Evolutionary conservation across 2,329 filamentous ascomycete genomes (phyloP).

Genomic region (Stachybotrys echinatus): DNA sequence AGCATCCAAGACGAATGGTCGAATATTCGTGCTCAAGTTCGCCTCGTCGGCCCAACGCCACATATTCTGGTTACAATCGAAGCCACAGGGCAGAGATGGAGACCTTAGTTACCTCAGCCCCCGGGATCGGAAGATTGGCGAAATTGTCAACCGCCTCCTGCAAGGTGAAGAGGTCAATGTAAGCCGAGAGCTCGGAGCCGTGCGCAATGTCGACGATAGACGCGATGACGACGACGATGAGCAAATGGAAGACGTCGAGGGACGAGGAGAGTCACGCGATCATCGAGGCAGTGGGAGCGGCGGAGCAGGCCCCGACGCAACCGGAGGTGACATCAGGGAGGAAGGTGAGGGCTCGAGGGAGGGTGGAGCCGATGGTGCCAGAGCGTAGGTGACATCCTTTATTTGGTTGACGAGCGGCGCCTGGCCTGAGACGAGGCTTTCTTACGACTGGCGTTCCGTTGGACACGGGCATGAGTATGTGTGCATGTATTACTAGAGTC

Average conservation of each 20-base stretch:
- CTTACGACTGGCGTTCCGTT: background rate
- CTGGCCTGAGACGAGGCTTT: background rate
- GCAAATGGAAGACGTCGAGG: conserved; percentile 58
- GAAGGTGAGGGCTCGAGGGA: conserved; percentile 86
- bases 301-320: conserved; percentile 80
- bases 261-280: conserved; percentile 52
- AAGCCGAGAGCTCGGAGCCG: conserved; percentile 61
- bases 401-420: conserved; percentile 16
- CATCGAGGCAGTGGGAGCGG: conserved; percentile 61
- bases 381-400: conserved; percentile 82
- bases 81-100: conserved; percentile 65
- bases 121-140: conserved; percentile 79
- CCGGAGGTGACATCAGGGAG: conserved; percentile 84
- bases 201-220: conserved; percentile 46
- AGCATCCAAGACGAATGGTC: conserved; percentile 69
- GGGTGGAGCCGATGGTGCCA: conserved; percentile 90
- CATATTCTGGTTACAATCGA: conserved; percentile 95
- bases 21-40: conserved; percentile 92
- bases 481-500: conserved; percentile 26
- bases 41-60: conserved; percentile 84
- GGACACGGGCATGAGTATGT: background rate
- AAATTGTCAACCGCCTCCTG: conserved; percentile 78
- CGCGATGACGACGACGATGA: conserved; percentile 56
- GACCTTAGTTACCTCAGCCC: conserved; percentile 77
- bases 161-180: conserved; percentile 88